Evolutionary conservation across 768 basidiomycete genomes (phyloP), one percentile per base, ranked within the genome.

Genomic region (Boletales sp.): DNA sequence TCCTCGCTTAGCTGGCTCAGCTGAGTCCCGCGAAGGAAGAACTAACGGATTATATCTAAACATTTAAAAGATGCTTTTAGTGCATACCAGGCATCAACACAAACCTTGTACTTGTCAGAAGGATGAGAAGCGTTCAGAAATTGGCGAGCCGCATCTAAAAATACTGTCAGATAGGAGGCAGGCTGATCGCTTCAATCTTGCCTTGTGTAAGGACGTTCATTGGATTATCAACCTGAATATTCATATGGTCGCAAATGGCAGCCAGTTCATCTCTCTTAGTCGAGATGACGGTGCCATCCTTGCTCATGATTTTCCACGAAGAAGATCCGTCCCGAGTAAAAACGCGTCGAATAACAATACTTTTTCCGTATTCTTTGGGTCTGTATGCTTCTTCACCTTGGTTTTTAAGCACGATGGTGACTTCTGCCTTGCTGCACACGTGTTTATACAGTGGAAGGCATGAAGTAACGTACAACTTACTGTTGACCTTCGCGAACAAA

Each of bases 151-250:
- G 70, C 62, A 59, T 70, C 64, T 72, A 40, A 47, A 37, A 40
- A 43, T 38, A 40, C 18, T 19, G 8, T 40, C 51, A n/a, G 11
- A 53, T 21, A 1, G 5, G 37, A 10, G 31, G 43, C n/a, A 27
- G 2, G 3, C 19, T 18, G 6, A 15, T n/a, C 13, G 19, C 19
- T 8, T 18, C 24, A 9, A 52, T 61, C 21, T 32, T 54, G 78
- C 87, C 90, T 76, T 93, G 91, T 1, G 90, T 94, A 39, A 95
- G 76, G 21, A 99, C 86, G 53, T 91, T 97, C 83, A 97, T 84
- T 2, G 94, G 95, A 61, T 94, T 94, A 64, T 97, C 93, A 51
- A 97, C 90, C 64, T 95, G 93, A 48, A 99, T 90, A 59, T 93
- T 93, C 87, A 97, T 95, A 56, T 93, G 87, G 63, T 95, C 91